phyloP scores from a whole-genome alignment of 768 basidiomycete species.

The Kwoniella heveanensis region DNA sequence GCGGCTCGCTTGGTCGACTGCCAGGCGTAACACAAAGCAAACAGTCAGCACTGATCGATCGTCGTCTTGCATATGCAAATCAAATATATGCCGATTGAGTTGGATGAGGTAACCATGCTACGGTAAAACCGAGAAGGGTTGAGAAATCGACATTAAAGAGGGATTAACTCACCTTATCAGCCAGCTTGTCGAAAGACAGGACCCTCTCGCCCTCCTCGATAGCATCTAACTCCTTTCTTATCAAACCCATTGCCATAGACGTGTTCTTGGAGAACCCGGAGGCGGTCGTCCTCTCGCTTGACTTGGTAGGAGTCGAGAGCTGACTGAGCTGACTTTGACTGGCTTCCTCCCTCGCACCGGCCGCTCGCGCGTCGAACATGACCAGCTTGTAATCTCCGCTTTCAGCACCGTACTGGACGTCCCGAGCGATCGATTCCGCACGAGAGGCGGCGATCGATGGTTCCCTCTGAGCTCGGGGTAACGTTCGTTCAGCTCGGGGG shows the following conservation, averaged over 20 bases:
- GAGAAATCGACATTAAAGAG: too few relatives aligned
- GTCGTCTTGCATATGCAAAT: too few relatives aligned
- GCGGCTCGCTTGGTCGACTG: conserved; percentile 89
- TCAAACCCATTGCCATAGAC: conserved; percentile 46
- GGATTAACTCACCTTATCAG: conserved; percentile 41
- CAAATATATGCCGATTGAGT: too few relatives aligned
- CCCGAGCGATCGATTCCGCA: conserved; percentile 40
- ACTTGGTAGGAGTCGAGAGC: conserved; percentile 39
- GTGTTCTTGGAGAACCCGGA: conserved; percentile 45
- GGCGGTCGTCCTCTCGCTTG: conserved; percentile 20
- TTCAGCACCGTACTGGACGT: conserved; percentile 60
- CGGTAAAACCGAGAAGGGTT: not conserved
- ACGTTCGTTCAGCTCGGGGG: conserved; percentile 10
- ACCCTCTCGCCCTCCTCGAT: conserved; percentile 62
- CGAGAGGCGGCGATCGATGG: conserved; percentile 32
- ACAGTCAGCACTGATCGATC: not conserved
- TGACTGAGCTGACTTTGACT: conserved; percentile 31
- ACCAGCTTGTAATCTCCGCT: conserved; percentile 63
- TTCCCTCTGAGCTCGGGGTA: conserved; percentile 19
- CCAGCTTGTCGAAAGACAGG: conserved; percentile 67
- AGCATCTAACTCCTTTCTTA: conserved; percentile 61
- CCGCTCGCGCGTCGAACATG: conserved; percentile 57
- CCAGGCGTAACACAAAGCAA: not conserved
- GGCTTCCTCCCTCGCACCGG: conserved; percentile 22
- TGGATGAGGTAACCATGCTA: too few relatives aligned